phyloP scores from a whole-genome alignment of 108 stramenopile species.

The Bacterosira constricta region DNA sequence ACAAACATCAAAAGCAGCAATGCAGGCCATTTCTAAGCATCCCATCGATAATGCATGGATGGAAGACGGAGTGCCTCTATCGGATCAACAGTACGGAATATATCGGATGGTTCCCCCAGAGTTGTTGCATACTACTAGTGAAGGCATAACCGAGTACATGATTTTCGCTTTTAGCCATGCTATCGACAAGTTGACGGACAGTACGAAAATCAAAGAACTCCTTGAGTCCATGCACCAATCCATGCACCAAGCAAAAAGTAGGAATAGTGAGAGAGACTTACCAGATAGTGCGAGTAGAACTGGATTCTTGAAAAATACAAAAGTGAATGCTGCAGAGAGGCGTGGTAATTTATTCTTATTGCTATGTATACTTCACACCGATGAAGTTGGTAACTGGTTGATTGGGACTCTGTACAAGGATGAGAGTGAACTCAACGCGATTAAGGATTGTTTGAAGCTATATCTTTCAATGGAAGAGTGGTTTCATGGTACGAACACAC shows the following conservation, averaged over 20 bases:
- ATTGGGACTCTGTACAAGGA: background rate
- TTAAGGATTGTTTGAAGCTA: background rate
- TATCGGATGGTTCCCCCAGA: background rate
- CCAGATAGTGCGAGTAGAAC: background rate
- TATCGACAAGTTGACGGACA: background rate
- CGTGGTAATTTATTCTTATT: constrained; percentile 2
- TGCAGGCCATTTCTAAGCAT: background rate
- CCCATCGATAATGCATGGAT: background rate
- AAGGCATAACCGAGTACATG: background rate
- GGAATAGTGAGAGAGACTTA: constrained; percentile 2
- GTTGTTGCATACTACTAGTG: background rate
- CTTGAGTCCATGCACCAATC: background rate
- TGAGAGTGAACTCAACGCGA: background rate
- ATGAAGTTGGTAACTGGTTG: background rate
- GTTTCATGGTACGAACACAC: background rate
- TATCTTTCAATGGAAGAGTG: constrained; percentile 8
- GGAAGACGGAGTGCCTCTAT: background rate
- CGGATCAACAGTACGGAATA: background rate
- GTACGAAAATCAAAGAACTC: background rate
- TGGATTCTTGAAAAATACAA: background rate
- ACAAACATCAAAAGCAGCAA: background rate
- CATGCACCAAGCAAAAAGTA: background rate
- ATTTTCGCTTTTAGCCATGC: background rate
- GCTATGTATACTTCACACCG: background rate
- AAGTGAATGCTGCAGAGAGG: background rate